Percentiles rank a stretch among this genome's conserved stretches.
phyloP scores from a whole-genome alignment of 2,329 filamentous ascomycete species.

The Neonectria hederae region DNA sequence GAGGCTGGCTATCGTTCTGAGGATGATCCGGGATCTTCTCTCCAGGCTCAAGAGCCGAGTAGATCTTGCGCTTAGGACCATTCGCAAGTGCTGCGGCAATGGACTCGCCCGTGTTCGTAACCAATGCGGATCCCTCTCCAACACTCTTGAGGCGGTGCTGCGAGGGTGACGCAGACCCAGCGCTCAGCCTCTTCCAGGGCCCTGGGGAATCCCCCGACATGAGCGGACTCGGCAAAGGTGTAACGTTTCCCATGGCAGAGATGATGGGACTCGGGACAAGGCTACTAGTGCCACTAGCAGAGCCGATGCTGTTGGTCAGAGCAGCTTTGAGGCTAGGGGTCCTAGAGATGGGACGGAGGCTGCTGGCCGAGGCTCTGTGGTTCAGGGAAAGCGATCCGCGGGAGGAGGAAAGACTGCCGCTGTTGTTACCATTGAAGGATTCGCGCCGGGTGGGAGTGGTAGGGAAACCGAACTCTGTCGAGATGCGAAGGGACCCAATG shows the following conservation, averaged over 20 bases:
- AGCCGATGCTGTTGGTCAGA: slow-evolving; percentile 59
- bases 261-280: slow-evolving; percentile 78
- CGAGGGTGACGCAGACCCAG: slow-evolving; percentile 56
- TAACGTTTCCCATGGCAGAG: slow-evolving; percentile 79
- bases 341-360: slow-evolving; percentile 62
- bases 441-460: slow-evolving; percentile 38
- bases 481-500: slow-evolving; percentile 48
- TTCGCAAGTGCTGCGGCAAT: slow-evolving; percentile 60
- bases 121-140: slow-evolving; percentile 53
- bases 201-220: slow-evolving; percentile 72
- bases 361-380: slow-evolving; percentile 44
- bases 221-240: slow-evolving; percentile 80
- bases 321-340: slow-evolving; percentile 71
- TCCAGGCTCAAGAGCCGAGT: slow-evolving; percentile 51
- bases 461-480: slow-evolving; percentile 48
- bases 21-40: slow-evolving; percentile 50
- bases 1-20: slow-evolving; percentile 31
- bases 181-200: slow-evolving; percentile 68
- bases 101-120: slow-evolving; percentile 62
- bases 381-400: slow-evolving; percentile 41
- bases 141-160: slow-evolving; percentile 41
- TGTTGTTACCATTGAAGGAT: slow-evolving; percentile 50
- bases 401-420: slow-evolving; percentile 43
- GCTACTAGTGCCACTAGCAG: slow-evolving; percentile 69
- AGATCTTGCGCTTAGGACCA: slow-evolving; percentile 66